These are phyloP conservation scores for Lactarius tabidus DNA, from an alignment of 768 basidiomycete genomes.

Conservation along the genomic window DNA sequence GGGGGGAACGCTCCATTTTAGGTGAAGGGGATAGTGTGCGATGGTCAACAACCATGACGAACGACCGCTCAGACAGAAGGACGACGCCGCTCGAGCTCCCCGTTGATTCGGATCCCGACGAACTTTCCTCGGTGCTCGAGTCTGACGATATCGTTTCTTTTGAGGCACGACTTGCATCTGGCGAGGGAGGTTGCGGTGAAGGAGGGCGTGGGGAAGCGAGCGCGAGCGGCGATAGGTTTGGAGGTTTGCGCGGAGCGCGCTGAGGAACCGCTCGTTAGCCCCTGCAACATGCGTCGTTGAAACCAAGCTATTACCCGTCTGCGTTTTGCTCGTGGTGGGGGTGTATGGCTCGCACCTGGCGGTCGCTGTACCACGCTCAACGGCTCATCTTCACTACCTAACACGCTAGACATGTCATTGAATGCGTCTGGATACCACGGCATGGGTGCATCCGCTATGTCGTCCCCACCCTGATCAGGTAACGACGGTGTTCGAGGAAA, in stretches of 20 bases:
- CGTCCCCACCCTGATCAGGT: background rate
- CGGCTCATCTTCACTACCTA: constrained; percentile 2
- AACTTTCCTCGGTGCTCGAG: background rate
- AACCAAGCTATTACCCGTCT: constrained; percentile 10
- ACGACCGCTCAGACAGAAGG: constrained; percentile 4
- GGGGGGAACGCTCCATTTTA: background rate
- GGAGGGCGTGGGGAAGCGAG: background rate
- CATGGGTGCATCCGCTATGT: background rate
- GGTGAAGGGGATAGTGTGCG: background rate
- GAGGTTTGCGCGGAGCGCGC: constrained; percentile 10
- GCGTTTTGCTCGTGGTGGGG: constrained; percentile 9
- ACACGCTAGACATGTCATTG: constrained; percentile 8
- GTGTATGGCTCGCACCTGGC: background rate
- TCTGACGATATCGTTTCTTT: constrained; percentile 1
- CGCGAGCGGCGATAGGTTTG: constrained; percentile 10
- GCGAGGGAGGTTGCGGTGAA: background rate
- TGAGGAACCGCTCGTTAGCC: constrained; percentile 8
- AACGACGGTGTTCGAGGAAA: background rate
- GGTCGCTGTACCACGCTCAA: background rate
- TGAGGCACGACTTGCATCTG: background rate
- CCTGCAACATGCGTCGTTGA: background rate
- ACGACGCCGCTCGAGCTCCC: background rate
- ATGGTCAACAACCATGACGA: constrained; percentile 11
- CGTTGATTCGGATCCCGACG: background rate
- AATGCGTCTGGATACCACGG: constrained; percentile 17